Base-by-base conservation (phyloP, 257 asterid genomes). In the Henckelia pumila region DNA sequence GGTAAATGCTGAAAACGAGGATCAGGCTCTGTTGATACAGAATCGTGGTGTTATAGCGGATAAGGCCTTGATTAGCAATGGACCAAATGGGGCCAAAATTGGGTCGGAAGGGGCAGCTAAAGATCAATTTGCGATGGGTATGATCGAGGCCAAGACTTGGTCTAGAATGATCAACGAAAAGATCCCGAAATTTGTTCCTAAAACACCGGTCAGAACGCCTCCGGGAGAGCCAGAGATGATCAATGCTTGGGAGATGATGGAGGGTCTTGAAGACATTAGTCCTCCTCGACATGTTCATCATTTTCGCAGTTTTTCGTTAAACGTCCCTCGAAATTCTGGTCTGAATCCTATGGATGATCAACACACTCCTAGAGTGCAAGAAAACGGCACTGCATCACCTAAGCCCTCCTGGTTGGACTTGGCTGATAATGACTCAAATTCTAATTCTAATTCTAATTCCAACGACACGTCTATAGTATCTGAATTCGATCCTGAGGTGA, bases 181-280 rank as follows among this genome's bases (percentile, higher is more conserved):
- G 79, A 89, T 89, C 74, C 96, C 91, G 0, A 91, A 86, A 76
- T 20, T 80, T 2, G 22, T 66, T 69, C 95, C 98, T 14, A 82
- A 63, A 61, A 92, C 95, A 3, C 95, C 95, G 23, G 33, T 68
- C 44, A 69, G 66, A 47, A 88, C 95, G 32, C 89, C 95, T n/a
- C 91, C 96, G 2, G 96, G 95, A 0, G 97, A 94, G 78, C 95
- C 95, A 17, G 96, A 91, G 80, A 82, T 61, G 50, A 89, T 94
- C 78, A 80, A 94, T 70, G 88, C 88, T n/a, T 88, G 95, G 91
- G 97, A 94, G 60, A 68, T 94, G 78, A 91, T 91, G 97, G 93
- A 85, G 74, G 99, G 96, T 2, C 88, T 94, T 3, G 96, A 91
- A 26, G 97, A 88, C 26, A 22, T 52, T 30, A 77, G 89, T 60